phyloP scores from a whole-genome alignment of 768 basidiomycete species.

The Calocera viscosa region DNA sequence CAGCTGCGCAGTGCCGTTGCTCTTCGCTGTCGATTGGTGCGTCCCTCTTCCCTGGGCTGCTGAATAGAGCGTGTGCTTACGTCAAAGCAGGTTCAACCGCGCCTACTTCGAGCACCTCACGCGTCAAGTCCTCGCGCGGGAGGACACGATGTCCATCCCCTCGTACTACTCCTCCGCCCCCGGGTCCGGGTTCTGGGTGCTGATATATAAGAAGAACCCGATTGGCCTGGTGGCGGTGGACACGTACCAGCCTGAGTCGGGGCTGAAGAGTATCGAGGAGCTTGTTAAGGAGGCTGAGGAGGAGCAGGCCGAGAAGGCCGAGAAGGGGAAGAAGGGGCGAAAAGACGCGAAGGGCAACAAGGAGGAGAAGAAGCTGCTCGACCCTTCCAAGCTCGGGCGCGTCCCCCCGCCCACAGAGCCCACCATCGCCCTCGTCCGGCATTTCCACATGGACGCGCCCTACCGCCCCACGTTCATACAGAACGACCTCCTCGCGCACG shows the following conservation, averaged over 20 bases:
- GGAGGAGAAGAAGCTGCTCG: slow-evolving; percentile 14
- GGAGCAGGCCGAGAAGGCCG: too few species aligned
- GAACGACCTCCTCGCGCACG: slow-evolving; percentile 51
- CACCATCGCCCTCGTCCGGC: slow-evolving; percentile 48
- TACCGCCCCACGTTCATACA: slow-evolving; percentile 49
- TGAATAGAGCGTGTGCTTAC: background rate
- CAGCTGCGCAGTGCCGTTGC: slow-evolving; percentile 45
- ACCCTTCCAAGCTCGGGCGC: slow-evolving; percentile 20
- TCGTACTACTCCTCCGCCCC: slow-evolving; percentile 48
- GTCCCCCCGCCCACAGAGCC: background rate
- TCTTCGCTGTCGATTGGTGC: slow-evolving; percentile 62
- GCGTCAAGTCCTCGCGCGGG: slow-evolving; percentile 39
- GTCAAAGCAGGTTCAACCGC: slow-evolving; percentile 49
- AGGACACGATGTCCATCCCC: slow-evolving; percentile 43
- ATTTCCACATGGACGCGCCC: slow-evolving; percentile 58
- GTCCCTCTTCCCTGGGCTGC: slow-evolving; percentile 14
- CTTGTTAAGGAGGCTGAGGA: slow-evolving; percentile 11
- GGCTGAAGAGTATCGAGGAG: slow-evolving; percentile 28
- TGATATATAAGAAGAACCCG: slow-evolving; percentile 45
- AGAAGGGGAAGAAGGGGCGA: slow-evolving; percentile 1
- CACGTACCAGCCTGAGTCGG: slow-evolving; percentile 32
- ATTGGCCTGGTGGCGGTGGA: slow-evolving; percentile 63
- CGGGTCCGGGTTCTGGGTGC: slow-evolving; percentile 57
- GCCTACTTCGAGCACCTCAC: slow-evolving; percentile 48
- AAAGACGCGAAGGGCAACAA: background rate